These are phyloP conservation scores for Aspergillus neotritici DNA, from an alignment of 2,329 filamentous ascomycete species.

Conservation along the genomic window DNA sequence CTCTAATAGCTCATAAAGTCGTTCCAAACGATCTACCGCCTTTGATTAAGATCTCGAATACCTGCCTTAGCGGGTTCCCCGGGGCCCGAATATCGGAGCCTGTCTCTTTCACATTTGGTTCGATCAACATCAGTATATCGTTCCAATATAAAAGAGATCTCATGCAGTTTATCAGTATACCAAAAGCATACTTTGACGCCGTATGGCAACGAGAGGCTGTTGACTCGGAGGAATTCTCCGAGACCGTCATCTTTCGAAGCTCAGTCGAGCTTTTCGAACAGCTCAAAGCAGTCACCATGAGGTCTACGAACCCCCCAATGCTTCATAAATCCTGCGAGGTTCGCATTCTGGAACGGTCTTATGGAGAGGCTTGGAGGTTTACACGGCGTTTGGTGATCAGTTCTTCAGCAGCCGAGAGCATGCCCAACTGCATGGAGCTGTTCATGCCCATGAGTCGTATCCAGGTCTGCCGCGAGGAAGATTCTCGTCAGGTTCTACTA, in stretches of 20 bases:
- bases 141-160: conserved; percentile 27
- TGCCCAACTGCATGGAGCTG: conserved; percentile 22
- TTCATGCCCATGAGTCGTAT: conserved; percentile 28
- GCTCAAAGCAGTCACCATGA: conserved; percentile 26
- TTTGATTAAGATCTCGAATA: conserved; percentile 16
- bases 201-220: conserved; percentile 27
- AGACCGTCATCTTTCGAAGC: conserved; percentile 24
- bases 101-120: conserved; percentile 22
- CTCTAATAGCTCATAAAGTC: conserved; percentile 10
- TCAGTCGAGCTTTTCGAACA: conserved; percentile 27
- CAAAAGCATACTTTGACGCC: conserved; percentile 27
- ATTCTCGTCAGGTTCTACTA: conserved; percentile 19
- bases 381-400: conserved; percentile 28
- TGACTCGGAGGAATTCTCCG: conserved; percentile 23
- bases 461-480: conserved; percentile 20
- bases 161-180: conserved; percentile 26
- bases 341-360: conserved; percentile 27
- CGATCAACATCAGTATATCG: conserved; percentile 20
- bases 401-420: conserved; percentile 23
- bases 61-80: conserved; percentile 12
- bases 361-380: conserved; percentile 25
- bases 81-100: conserved; percentile 19
- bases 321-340: conserved; percentile 25
- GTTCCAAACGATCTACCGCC: conserved; percentile 17
- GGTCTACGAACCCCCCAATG: conserved; percentile 21